Percentiles rank a stretch among this genome's conserved stretches.
phyloP scores from a whole-genome alignment of 345 rosid genomes.

The Eucalyptus decipiens region DNA sequence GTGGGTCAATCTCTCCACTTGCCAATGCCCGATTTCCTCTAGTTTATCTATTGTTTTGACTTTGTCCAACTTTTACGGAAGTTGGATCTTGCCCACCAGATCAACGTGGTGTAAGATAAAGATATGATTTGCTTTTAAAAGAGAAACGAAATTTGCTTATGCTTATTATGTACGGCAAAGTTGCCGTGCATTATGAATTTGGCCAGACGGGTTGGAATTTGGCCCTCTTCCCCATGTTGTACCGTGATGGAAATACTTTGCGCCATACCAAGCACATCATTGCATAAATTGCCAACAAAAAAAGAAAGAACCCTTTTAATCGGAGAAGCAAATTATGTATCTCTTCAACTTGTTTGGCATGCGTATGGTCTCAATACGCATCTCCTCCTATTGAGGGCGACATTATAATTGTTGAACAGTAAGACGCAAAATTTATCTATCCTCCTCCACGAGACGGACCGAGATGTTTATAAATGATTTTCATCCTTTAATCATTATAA shows the following conservation, averaged over 20 bases:
- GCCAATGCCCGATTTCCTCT: background rate
- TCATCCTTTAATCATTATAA: background rate
- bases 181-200: background rate
- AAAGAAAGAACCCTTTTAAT: background rate
- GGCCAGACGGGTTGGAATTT: background rate
- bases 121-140: background rate
- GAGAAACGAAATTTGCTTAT: background rate
- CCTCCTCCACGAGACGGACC: background rate
- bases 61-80: background rate
- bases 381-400: background rate
- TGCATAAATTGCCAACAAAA: background rate
- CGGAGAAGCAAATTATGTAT: background rate
- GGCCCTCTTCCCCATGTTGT: background rate
- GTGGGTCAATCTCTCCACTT: background rate
- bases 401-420: background rate
- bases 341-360: background rate
- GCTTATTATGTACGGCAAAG: background rate
- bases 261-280: background rate
- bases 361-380: background rate
- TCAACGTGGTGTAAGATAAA: background rate
- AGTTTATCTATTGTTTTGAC: background rate
- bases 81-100: background rate
- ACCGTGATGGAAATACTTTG: background rate
- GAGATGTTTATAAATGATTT: background rate
- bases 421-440: background rate